Base-by-base conservation (phyloP, 2,329 filamentous ascomycete genomes). In the Neofusicoccum umdonicola region DNA sequence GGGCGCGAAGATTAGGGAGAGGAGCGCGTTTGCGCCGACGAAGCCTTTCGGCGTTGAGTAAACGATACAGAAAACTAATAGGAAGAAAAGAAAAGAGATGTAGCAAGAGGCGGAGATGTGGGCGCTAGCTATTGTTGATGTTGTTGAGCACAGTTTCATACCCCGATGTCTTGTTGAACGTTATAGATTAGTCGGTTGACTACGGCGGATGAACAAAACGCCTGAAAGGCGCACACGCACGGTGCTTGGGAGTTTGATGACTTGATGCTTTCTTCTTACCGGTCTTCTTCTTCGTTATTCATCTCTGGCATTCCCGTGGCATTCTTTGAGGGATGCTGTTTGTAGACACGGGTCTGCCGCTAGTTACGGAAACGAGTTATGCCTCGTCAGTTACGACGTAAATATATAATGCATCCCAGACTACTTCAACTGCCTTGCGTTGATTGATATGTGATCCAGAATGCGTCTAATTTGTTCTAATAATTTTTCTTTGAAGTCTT, bases 1-100 rank as follows among this genome's bases (percentile, higher is more conserved):
- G 61, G 80, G 81, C 31, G 79, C 75, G 64, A 77, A 71, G 68
- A 81, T 83, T 42, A 69, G 81, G 12, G 74, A 73, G 45, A 79
- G 73, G 69, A 78, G 74, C 35, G 76, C 74, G 48, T 81, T 80
- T 67, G 79, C 80, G 1, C 80, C 80, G 2, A 74, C 77, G 19
- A 52, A 47, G 44, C 62, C 62, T 8, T 37, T 47, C 5, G 39
- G 42, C 1, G 31, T 11, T 12, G 56, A 47, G 12, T 57, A 19
- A 27, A 47, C n/a, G 17, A 42, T 17, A 31, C 11, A 13, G 7
- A 19, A 45, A 51, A 44, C 41, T 3, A 41, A n/a, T 7, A n/a
- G 3, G 19, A 27, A 2, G 3, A 9, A 35, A n/a, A 41, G 8
- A 35, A 44, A 27, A 62, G 11, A 39, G 9, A 2, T 39, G 11